Percentiles rank a stretch among this genome's conserved stretches.
phyloP scores from a whole-genome alignment of 306 rosid genomes.

The Gleditsia sinensis region DNA sequence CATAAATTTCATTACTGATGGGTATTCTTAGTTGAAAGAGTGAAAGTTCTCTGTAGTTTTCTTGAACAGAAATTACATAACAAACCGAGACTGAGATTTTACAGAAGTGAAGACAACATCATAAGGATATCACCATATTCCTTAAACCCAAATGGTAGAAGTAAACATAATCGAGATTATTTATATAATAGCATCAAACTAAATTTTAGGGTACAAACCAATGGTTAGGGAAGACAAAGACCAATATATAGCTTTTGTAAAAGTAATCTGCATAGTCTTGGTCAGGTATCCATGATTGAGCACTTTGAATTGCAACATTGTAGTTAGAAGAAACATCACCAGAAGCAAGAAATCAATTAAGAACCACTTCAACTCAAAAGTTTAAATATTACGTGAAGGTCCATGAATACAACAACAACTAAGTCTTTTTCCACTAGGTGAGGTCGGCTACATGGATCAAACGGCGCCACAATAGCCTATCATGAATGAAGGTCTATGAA shows the following conservation, averaged over 20 bases:
- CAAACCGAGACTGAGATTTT: background rate
- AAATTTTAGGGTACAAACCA: background rate
- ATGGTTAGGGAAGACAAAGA: background rate
- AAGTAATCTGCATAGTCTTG: background rate
- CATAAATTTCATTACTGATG: background rate
- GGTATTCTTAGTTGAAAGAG: background rate
- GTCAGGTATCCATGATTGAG: background rate
- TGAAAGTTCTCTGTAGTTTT: background rate
- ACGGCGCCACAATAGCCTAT: no score
- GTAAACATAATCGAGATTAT: constrained; percentile 2
- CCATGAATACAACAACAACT: no score
- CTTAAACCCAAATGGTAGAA: background rate
- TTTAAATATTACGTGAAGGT: no score
- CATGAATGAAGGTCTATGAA: no score
- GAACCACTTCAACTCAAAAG: no score
- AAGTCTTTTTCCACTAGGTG: no score
- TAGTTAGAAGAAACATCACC: background rate
- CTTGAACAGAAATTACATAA: background rate
- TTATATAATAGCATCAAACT: background rate
- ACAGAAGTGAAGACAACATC: background rate
- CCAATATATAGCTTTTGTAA: background rate
- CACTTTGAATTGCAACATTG: background rate
- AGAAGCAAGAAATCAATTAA: no score
- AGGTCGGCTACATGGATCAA: no score
- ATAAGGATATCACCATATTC: background rate